Conservation (phyloP, 495 filamentous ascomycete species). For the Penicillium chermesinum region DNA sequence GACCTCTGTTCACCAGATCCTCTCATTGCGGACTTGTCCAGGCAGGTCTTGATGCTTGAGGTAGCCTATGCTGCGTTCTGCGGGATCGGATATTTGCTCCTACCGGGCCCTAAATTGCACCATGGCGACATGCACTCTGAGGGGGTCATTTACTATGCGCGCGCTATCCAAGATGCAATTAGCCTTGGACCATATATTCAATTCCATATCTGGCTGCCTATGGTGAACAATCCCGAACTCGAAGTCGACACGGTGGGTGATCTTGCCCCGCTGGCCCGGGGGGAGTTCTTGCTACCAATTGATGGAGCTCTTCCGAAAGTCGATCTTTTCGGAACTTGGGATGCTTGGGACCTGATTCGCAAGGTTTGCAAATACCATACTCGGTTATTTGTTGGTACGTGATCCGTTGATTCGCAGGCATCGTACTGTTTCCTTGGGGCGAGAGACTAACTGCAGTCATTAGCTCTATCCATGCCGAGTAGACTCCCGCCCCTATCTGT, state of each 20-base stretch:
- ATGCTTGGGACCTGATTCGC: conserved; percentile 86
- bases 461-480: conserved; percentile 76
- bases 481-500: conserved; percentile 67
- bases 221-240: conserved; percentile 58
- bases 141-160: conserved; percentile 66
- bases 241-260: conserved; percentile 52
- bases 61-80: conserved; percentile 93
- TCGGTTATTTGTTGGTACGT: conserved; percentile 82
- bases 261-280: conserved; percentile 53
- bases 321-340: conserved; percentile 77
- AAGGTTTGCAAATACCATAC: conserved; percentile 80
- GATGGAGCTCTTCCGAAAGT: conserved; percentile 32
- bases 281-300: conserved; percentile 42
- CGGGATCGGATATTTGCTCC: conserved; percentile 74
- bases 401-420: not conserved
- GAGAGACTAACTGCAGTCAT: not conserved
- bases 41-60: conserved; percentile 84
- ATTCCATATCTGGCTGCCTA: conserved; percentile 73
- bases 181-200: conserved; percentile 68
- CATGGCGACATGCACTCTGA: conserved; percentile 41
- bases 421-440: not conserved
- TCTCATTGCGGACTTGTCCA: conserved; percentile 72
- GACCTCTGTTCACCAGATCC: conserved; percentile 82
- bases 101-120: conserved; percentile 65
- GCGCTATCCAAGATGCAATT: conserved; percentile 76